phyloP scores from a whole-genome alignment of 768 basidiomycete genomes.

The Suillus decipiens region DNA sequence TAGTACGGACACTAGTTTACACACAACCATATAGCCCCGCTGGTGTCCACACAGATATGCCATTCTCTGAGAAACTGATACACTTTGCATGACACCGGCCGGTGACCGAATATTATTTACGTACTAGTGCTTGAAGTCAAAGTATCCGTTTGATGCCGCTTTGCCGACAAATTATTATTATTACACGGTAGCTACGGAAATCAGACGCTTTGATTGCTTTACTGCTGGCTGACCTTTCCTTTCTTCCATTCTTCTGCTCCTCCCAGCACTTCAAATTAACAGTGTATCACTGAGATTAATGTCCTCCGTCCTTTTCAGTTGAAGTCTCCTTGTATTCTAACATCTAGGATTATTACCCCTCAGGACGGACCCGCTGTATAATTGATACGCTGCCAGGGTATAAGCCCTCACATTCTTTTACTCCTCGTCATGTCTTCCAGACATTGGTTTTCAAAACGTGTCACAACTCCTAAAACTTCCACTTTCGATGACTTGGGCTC shows the following conservation, averaged over 20 bases:
- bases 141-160: constrained; percentile 4
- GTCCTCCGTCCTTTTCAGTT: constrained; percentile 4
- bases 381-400: neutral
- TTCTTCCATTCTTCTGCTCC: constrained; percentile 2
- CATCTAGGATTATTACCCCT: constrained; percentile 4
- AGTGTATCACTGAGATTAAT: constrained; percentile 7
- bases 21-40: too few relatives aligned
- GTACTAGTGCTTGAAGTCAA: constrained; percentile 6
- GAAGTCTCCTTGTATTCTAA: constrained; percentile 4
- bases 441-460: constrained; percentile 34
- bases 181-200: constrained; percentile 17
- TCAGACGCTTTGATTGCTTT: constrained; percentile 7
- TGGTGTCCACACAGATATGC: too few relatives aligned
- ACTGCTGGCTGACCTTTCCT: neutral
- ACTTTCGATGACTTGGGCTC: constrained; percentile 31
- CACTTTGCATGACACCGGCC: neutral
- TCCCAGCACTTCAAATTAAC: neutral
- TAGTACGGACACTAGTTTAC: too few relatives aligned
- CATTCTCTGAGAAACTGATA: neutral
- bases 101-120: neutral
- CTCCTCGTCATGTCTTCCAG: constrained; percentile 22
- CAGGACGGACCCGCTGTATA: constrained; percentile 12
- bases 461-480: constrained; percentile 14
- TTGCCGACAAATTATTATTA: neutral
- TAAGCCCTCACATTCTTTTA: constrained; percentile 7